phyloP scores from a whole-genome alignment of 2,329 filamentous ascomycete genomes.

The Ophiostoma novo-ulmi region DNA sequence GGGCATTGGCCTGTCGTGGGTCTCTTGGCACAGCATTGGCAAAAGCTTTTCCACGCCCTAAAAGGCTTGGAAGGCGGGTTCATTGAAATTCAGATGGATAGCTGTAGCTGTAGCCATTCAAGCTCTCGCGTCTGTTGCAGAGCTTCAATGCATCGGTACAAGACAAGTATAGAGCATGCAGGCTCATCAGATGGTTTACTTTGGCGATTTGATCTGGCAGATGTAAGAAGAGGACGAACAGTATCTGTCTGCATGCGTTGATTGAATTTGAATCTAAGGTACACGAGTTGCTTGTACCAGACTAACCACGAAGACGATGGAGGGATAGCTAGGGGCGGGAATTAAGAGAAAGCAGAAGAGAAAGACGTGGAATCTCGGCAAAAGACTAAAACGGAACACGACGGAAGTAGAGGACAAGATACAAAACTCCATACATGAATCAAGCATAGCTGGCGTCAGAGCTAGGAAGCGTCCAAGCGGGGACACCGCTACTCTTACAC shows the following conservation, averaged over 20 bases:
- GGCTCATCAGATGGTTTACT: not conserved
- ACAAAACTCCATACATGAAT: not conserved
- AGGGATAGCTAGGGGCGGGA: not conserved
- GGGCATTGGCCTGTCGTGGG: not conserved
- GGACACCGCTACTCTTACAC: not conserved
- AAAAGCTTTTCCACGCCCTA: constrained; percentile 7
- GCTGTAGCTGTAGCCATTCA: not conserved
- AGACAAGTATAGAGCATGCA: not conserved
- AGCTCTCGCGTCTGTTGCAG: not conserved
- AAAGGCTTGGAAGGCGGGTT: not conserved
- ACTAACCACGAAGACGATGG: not conserved
- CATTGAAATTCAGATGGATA: not conserved
- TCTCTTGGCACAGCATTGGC: constrained; percentile 12
- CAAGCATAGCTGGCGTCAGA: constrained; percentile 3
- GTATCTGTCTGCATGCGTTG: no score
- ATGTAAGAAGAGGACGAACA: not conserved
- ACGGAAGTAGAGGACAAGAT: not conserved
- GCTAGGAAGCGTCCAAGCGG: constrained; percentile 4
- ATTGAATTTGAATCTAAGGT: not conserved
- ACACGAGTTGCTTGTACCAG: not conserved
- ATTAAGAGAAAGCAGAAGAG: not conserved
- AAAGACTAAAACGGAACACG: not conserved
- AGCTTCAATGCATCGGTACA: not conserved
- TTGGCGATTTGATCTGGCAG: not conserved
- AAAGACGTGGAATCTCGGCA: not conserved